Base-by-base conservation (phyloP, 345 rosid species). In the Bruguiera sexangula region DNA sequence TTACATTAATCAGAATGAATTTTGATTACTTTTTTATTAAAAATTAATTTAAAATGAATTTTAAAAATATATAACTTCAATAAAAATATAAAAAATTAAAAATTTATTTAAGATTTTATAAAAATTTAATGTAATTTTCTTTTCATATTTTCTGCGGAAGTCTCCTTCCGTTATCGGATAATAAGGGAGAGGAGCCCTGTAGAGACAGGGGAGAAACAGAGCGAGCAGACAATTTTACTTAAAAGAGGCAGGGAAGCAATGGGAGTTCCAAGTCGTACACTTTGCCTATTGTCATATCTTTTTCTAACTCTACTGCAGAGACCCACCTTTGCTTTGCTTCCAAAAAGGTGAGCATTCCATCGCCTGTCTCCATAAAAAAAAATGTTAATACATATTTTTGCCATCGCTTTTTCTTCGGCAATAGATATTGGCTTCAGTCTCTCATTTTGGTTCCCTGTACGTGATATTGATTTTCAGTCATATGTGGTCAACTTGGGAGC, bases 301-400 rank as follows among this genome's bases (percentile, higher is more conserved):
- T 73, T 81, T 62, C 64, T 67, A 13, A 69, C 67, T 54, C 22
- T 69, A 15, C 16, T 64, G 20, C 82, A 16, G 1, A 77, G 60
- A 65, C 83, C 76, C 69, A 70, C 77, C 54, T 65, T 65, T 68
- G 89, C 54, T 65, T 65, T 68, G 89, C 90, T 57, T 67, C 83
- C 74, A 73, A 79, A 80, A 67, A 78, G 84, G 96, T 83, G 27
- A 76, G 75, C 75, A 68, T 62, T 79, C 64, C 11, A 67, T 36
- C 36, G 4, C 31, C 20, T 19, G 50, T 13, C n/a, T 8, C 24
- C 48, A 39, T 1, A 1, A 27, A 27, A 27, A 27, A 27, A 27
- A 27, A 39, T 39, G 48, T 39, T 39, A 39, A 39, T 34, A 39
- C 2, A 39, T 11, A 3, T 10, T 39, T 39, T 9, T 39, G 48